phyloP scores from a whole-genome alignment of 805 yeast species.

The Tetrapisispora taiwanensis region DNA sequence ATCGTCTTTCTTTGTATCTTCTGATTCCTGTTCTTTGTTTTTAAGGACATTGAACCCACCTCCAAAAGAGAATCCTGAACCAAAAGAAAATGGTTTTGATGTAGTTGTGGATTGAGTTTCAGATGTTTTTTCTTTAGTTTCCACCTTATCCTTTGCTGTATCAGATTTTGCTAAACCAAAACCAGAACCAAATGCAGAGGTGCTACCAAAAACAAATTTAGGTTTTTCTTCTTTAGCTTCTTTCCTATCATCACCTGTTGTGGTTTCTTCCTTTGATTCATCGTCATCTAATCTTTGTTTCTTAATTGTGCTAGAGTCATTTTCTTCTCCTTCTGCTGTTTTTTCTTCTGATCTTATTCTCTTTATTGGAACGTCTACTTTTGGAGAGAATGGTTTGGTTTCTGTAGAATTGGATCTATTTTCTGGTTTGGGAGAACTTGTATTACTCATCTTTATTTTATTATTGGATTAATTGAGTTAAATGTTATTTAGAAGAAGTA shows the following conservation, averaged over 20 bases:
- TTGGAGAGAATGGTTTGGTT: background rate
- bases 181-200: slow-evolving; percentile 39
- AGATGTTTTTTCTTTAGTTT: slow-evolving; percentile 4
- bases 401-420: background rate
- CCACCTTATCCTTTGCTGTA: slow-evolving; percentile 2
- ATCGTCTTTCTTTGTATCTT: slow-evolving; percentile 8
- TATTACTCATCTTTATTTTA: background rate
- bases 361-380: background rate
- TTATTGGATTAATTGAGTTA: too few species aligned
- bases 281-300: background rate
- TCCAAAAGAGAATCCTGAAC: slow-evolving; percentile 37
- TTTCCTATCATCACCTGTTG: background rate
- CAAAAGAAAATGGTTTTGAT: slow-evolving; percentile 31
- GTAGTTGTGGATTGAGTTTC: slow-evolving; percentile 1
- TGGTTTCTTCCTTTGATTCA: background rate
- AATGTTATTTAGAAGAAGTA: too few species aligned
- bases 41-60: slow-evolving; percentile 25
- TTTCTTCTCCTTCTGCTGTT: too few species aligned
- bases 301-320: background rate
- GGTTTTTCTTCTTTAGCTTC: slow-evolving; percentile 22
- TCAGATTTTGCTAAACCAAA: slow-evolving; percentile 17
- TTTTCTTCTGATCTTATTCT: background rate
- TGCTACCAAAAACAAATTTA: slow-evolving; percentile 47
- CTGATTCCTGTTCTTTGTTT: slow-evolving; percentile 6
- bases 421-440: background rate